Conservation (phyloP, 2,329 filamentous ascomycete species). For the Colletotrichum falcatum region DNA sequence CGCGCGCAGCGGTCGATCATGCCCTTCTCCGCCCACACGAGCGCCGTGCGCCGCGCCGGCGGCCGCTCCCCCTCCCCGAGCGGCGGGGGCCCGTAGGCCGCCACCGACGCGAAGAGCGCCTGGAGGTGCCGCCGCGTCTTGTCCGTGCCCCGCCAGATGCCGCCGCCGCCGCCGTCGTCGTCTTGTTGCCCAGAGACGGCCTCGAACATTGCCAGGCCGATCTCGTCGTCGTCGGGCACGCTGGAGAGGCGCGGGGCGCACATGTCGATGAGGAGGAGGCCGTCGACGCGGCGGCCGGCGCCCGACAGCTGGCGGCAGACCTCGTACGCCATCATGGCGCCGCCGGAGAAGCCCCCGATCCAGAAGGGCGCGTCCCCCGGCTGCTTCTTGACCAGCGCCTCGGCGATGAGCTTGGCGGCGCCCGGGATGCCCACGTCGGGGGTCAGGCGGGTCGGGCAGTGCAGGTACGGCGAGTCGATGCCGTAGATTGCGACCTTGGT, state of each 20-base stretch:
- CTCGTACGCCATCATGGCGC: conserved; percentile 14
- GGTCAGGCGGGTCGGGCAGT: conserved; percentile 9
- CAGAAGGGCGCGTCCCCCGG: background rate
- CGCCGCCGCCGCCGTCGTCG: no score
- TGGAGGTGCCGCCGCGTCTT: no score
- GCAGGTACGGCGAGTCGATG: conserved; percentile 17
- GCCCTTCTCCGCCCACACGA: background rate
- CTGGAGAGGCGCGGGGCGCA: conserved; percentile 1
- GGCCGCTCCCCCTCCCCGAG: no score
- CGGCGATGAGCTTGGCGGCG: conserved; percentile 14
- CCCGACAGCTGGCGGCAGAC: conserved; percentile 10
- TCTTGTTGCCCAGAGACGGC: no score
- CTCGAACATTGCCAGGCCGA: no score
- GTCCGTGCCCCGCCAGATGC: no score
- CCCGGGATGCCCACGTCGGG: conserved; percentile 5
- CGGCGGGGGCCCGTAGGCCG: no score
- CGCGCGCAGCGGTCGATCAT: background rate
- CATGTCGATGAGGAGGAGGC: conserved; percentile 18
- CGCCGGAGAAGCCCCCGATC: conserved; percentile 22
- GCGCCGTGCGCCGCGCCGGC: no score
- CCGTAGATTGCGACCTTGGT: conserved; percentile 3
- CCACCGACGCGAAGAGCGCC: no score
- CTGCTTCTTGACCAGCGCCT: conserved; percentile 5
- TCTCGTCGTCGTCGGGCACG: background rate
- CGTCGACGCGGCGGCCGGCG: background rate